phyloP scores from a whole-genome alignment of 441 rosid genomes.

The Brassica balearica region DNA sequence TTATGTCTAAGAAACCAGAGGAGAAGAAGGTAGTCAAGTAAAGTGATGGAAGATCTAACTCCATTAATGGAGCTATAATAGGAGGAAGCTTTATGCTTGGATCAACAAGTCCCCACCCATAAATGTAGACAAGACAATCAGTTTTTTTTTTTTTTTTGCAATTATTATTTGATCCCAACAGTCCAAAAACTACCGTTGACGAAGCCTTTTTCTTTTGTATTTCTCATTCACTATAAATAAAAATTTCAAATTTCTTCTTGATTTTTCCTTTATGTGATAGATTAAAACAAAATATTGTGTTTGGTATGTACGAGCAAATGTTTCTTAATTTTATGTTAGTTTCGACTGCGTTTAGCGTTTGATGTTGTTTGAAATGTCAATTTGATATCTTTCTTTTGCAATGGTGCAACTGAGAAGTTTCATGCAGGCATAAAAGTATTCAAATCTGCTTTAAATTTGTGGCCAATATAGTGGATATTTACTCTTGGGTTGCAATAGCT shows the following conservation, averaged over 20 bases:
- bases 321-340: too few species aligned
- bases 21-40: too few species aligned
- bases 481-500: background rate
- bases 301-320: background rate
- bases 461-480: background rate
- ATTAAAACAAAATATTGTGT: too few species aligned
- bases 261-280: background rate
- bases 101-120: too few species aligned
- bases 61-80: background rate
- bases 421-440: background rate
- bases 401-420: background rate
- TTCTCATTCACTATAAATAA: background rate
- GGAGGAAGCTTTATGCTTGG: background rate
- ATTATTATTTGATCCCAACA: background rate
- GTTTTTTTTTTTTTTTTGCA: too few species aligned
- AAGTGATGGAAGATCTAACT: background rate
- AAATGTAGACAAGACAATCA: too few species aligned
- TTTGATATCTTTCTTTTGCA: background rate
- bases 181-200: background rate
- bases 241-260: background rate
- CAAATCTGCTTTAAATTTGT: too few species aligned
- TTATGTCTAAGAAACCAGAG: too few species aligned
- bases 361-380: background rate
- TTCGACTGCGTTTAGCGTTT: background rate
- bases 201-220: background rate